A percentile compares a stretch with the other conserved stretches of the same genome.
Conservation (phyloP, 148 eudicot genomes). For the Diospyros kaki region DNA sequence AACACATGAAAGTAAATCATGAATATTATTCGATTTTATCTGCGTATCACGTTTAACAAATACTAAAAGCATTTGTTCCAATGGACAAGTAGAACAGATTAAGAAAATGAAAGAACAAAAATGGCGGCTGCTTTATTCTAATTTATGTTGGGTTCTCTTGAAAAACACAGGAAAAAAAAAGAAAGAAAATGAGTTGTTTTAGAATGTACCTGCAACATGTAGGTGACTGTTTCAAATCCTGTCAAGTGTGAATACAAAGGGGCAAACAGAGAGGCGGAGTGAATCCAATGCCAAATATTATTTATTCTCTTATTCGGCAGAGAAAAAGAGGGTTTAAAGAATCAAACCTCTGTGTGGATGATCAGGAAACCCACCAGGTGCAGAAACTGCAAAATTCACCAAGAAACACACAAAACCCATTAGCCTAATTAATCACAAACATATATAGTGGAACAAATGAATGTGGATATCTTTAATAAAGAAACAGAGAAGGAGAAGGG, state of each 20-base stretch:
- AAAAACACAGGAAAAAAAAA: no score
- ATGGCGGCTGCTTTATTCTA: not conserved
- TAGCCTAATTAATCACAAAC: no score
- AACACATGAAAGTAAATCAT: no score
- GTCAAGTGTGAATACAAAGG: not conserved
- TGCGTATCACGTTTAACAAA: no score
- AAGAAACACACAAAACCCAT: not conserved
- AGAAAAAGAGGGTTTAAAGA: not conserved
- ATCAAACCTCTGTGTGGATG: conserved; percentile 88
- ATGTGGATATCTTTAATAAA: not conserved
- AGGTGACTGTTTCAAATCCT: conserved; percentile 99
- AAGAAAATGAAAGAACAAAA: not conserved
- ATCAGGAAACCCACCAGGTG: conserved; percentile 97
- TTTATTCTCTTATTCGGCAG: no score
- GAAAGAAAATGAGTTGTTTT: not conserved
- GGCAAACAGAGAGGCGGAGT: not conserved
- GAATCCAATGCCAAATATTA: not conserved
- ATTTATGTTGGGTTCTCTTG: no score
- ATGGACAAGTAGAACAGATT: no score
- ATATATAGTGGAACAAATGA: no score
- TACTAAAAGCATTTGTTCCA: no score
- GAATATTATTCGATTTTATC: no score
- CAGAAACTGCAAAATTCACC: conserved; percentile 50
- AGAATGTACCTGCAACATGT: conserved; percentile 74
- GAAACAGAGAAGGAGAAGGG: not conserved